Conservation (phyloP, 306 rosid species). For the Rosa persica region DNA sequence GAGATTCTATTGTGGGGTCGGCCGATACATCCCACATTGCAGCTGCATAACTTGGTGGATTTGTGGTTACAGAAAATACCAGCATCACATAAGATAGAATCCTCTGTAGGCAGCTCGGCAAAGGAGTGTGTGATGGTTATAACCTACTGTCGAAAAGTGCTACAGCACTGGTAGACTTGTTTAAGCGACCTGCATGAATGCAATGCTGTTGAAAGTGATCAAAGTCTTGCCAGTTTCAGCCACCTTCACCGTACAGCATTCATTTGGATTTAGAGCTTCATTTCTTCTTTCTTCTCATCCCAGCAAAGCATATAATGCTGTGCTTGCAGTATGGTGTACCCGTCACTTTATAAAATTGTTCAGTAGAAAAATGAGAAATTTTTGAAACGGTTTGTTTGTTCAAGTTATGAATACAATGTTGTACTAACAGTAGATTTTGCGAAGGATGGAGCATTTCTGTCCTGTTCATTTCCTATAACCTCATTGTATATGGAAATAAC, state of each 20-base stretch:
- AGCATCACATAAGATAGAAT: constrained; percentile 21
- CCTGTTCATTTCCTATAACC: background rate
- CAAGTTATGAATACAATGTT: background rate
- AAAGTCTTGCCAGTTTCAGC: background rate
- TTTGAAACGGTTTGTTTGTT: background rate
- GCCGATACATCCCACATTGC: constrained; percentile 43
- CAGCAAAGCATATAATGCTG: background rate
- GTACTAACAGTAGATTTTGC: background rate
- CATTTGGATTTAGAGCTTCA: background rate
- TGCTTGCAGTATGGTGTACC: constrained; percentile 16
- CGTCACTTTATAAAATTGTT: background rate
- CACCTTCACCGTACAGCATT: background rate
- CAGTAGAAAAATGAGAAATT: background rate
- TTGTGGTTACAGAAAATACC: constrained; percentile 49
- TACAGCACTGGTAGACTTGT: background rate
- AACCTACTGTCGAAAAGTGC: constrained; percentile 42
- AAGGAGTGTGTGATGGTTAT: constrained; percentile 66
- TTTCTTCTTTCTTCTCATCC: constrained; percentile 13
- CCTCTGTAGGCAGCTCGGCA: constrained; percentile 53
- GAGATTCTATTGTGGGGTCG: constrained; percentile 46
- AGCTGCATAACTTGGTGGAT: constrained; percentile 42
- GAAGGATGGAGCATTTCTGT: background rate
- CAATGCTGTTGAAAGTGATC: background rate
- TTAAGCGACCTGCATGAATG: background rate
- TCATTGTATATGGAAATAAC: background rate